Base-by-base conservation (phyloP, 1,139 yeast species). In the Meyerozyma athensensis region DNA sequence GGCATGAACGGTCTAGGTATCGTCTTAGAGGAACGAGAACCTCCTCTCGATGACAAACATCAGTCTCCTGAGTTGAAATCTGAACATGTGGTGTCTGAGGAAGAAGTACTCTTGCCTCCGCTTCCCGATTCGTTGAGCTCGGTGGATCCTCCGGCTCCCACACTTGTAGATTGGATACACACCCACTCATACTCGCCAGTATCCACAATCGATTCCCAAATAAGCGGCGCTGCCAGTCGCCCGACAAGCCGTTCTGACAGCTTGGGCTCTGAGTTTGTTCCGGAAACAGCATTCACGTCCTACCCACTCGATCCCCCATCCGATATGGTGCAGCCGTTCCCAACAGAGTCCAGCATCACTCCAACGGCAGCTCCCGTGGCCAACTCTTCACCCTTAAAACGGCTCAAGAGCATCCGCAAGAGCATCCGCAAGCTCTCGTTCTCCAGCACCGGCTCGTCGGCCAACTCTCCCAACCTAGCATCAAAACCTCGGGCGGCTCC, bases 371-470 rank as follows among this genome's bases (percentile, higher is more conserved):
- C 39, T n/a, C 26, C 40, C 22, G 16, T 38, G 30, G 10, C 38
- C 26, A 44, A 31, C 41, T 34, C 49, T 4, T 39, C 44, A 36
- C 50, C 50, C 5, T 35, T 45, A 21, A 39, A 40, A 19, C 40
- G 49, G 19, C 41, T 47, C 19, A 43, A 44, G 34, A 43, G 45
- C 36, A 33, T 48, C 20, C 43, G 42, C 21, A 38, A 41, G n/a
- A 46, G 46, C 7, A 44, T 48, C 23, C 44, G 50, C 26, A 45
- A 46, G 39, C 39, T 48, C 21, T 44, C 48, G 26, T 37, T 46
- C 7, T 38, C 44, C 2, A 37, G 44, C 9, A 38, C 37, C 33
- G 19, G 17, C 26, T 12, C 26, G 7, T 19, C 32, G 18, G 16
- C 32, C 32, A 18, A 26, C 28, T 8, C 34, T 18, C 18, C 30